Conservation (phyloP, 306 rosid genomes). For the Fragaria ananassa region DNA sequence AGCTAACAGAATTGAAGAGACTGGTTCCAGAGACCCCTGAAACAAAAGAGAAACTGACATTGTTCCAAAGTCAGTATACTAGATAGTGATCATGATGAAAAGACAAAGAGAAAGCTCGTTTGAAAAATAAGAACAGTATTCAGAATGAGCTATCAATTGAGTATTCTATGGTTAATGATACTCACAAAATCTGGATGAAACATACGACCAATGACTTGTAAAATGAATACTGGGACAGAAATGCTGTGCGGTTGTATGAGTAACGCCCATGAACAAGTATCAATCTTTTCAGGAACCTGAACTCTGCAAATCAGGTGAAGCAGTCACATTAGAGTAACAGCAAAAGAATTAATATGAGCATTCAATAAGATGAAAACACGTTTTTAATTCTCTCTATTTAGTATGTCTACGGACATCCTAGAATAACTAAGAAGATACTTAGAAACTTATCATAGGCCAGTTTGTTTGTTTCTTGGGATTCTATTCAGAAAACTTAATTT, state of each 20-base stretch:
- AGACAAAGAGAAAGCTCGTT: not conserved
- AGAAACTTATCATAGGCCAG: not conserved
- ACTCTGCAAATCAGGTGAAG: conserved; percentile 65
- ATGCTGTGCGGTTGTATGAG: conserved; percentile 97
- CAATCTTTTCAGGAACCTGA: conserved; percentile 83
- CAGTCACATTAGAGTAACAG: conserved; percentile 8
- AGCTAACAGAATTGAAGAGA: conserved; percentile 96
- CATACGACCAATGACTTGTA: conserved; percentile 88
- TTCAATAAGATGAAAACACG: not conserved
- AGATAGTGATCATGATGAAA: not conserved
- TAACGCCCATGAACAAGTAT: conserved; percentile 98
- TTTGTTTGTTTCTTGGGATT: not conserved
- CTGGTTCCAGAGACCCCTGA: conserved; percentile 99
- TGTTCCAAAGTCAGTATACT: conserved; percentile 42
- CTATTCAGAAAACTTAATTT: not conserved
- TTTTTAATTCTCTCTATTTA: not conserved
- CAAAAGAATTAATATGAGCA: not conserved
- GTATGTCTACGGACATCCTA: not conserved
- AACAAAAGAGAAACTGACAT: conserved; percentile 87
- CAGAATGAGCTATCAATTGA: conserved; percentile 12
- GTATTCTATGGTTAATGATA: conserved; percentile 18
- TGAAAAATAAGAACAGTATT: conserved; percentile 9
- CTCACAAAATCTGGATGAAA: conserved; percentile 98
- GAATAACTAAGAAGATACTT: not conserved
- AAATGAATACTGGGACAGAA: conserved; percentile 94